Percentiles rank a stretch among this genome's conserved stretches.
Conservation (phyloP, 2,329 filamentous ascomycete species). For the Albophoma yamanashiensis region DNA sequence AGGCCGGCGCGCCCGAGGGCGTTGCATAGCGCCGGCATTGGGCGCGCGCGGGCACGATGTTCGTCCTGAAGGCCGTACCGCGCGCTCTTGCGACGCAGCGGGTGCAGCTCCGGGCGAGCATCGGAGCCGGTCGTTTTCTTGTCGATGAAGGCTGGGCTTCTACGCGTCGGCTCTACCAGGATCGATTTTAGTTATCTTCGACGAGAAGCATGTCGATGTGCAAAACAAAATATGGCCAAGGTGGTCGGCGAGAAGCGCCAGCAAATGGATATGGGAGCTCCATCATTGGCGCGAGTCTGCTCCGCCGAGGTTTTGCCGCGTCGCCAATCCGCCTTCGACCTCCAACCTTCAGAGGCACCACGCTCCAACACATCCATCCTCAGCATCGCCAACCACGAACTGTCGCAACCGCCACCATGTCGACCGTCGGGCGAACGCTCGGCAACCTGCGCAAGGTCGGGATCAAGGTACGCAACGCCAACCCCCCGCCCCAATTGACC, state of each 20-base stretch:
- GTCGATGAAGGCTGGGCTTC: not conserved
- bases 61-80: constrained; percentile 1
- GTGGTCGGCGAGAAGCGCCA: not conserved
- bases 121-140: constrained; percentile 4
- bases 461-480: constrained; percentile 55
- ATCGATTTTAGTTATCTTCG: not conserved
- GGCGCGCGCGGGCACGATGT: constrained; percentile 14
- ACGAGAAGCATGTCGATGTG: not conserved
- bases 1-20: constrained; percentile 18
- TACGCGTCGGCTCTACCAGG: not conserved
- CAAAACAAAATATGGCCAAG: too few species aligned
- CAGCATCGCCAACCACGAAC: constrained; percentile 4
- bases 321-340: constrained; percentile 3
- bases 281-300: not conserved
- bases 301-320: constrained; percentile 20
- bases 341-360: not conserved
- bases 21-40: constrained; percentile 31
- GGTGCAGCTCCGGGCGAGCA: constrained; percentile 25
- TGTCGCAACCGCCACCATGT: constrained; percentile 54
- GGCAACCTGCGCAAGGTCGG: constrained; percentile 81
- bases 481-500: not conserved
- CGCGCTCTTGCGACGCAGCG: constrained; percentile 18
- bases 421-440: constrained; percentile 77
- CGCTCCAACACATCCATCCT: not conserved
- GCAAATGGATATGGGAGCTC: not conserved